Percentiles rank a stretch among this genome's conserved stretches.
These are phyloP conservation scores for Pisolithus thermaeus DNA, from an alignment of 1,284 basidiomycete genomes.

Conservation along the genomic window DNA sequence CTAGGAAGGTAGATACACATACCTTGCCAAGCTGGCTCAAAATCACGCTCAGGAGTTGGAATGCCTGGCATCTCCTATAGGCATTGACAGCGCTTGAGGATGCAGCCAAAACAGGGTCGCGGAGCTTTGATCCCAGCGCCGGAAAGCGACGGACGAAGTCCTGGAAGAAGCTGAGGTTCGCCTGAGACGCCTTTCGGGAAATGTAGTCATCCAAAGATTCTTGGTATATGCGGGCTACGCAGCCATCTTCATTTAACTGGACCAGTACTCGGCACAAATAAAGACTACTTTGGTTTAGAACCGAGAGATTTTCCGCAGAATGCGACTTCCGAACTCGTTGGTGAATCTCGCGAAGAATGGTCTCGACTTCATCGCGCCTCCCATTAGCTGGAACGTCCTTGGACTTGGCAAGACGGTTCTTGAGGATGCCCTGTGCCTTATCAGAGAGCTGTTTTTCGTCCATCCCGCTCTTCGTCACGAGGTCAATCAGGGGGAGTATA, in stretches of 20 bases:
- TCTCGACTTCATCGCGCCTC: constrained; percentile 31
- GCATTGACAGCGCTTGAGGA: constrained; percentile 60
- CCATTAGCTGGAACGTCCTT: constrained; percentile 55
- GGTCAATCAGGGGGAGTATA: constrained; percentile 71
- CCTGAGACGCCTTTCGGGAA: constrained; percentile 72
- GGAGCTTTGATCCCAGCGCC: constrained; percentile 61
- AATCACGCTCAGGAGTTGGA: constrained; percentile 67
- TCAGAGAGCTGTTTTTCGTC: constrained; percentile 84
- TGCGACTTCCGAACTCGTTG: constrained; percentile 64
- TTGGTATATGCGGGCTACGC: constrained; percentile 54
- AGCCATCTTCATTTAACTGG: constrained; percentile 36
- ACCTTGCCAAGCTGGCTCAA: constrained; percentile 45
- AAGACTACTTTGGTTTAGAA: constrained; percentile 66
- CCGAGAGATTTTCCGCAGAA: constrained; percentile 56
- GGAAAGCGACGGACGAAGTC: constrained; percentile 76
- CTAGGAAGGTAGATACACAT: background rate
- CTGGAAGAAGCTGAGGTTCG: constrained; percentile 74
- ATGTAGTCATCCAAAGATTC: constrained; percentile 75
- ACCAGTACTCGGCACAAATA: constrained; percentile 65
- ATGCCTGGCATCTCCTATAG: constrained; percentile 72
- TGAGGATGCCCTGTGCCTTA: constrained; percentile 78
- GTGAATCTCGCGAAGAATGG: constrained; percentile 68
- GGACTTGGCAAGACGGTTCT: constrained; percentile 67
- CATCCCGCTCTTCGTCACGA: constrained; percentile 57
- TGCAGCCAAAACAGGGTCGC: constrained; percentile 51